Conservation (phyloP, 345 rosid species). For the Gossypium herbaceum region DNA sequence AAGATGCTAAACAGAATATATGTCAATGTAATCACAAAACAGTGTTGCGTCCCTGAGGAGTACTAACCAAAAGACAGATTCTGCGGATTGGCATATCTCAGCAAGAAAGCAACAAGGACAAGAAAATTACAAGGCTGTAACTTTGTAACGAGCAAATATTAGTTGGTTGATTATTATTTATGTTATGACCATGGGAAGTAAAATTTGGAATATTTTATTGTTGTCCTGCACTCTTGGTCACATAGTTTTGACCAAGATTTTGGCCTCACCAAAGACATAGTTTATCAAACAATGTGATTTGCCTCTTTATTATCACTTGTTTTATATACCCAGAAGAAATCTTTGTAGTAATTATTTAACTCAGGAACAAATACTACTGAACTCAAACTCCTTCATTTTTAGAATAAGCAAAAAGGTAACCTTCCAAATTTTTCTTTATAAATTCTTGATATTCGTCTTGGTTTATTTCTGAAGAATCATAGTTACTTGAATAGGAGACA, state of each 20-base stretch:
- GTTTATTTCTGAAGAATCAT: too few relatives aligned
- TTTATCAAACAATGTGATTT: too few relatives aligned
- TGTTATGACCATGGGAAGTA: neutral
- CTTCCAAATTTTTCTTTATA: too few relatives aligned
- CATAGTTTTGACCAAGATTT: neutral
- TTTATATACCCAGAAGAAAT: neutral
- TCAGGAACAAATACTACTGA: neutral
- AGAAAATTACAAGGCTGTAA: too few relatives aligned
- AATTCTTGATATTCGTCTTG: too few relatives aligned
- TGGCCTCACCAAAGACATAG: neutral
- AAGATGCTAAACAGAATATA: too few relatives aligned
- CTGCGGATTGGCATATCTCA: too few relatives aligned
- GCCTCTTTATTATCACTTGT: neutral
- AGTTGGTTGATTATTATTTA: too few relatives aligned
- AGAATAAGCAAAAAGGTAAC: neutral
- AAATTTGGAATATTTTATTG: neutral
- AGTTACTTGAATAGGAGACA: too few relatives aligned
- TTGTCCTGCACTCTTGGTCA: neutral
- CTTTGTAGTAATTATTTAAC: neutral
- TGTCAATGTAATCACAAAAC: neutral
- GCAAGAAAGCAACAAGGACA: too few relatives aligned
- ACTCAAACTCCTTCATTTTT: neutral
- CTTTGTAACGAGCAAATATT: too few relatives aligned
- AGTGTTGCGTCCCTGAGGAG: neutral
- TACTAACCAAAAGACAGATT: too few relatives aligned